These are phyloP conservation scores for Cryptosporidium ubiquitum DNA, from an alignment of 169 alveolate genomes.

Conservation along the genomic window DNA sequence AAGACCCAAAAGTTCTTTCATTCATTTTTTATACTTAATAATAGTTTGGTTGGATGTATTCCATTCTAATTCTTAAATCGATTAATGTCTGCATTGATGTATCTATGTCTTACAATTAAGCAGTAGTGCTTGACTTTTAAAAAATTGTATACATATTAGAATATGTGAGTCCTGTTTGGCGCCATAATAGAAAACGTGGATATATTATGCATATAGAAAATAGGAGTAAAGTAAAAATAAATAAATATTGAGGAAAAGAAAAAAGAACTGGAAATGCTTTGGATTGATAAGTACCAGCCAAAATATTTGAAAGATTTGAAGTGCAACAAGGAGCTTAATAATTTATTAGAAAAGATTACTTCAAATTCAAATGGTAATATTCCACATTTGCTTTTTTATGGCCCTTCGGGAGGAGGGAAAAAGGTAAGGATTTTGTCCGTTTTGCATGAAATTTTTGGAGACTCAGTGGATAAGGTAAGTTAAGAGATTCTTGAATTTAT, in stretches of 20 bases:
- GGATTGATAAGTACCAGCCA: conserved; percentile 96
- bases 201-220: not conserved
- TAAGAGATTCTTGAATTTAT: not conserved
- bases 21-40: not conserved
- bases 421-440: conserved; percentile 93
- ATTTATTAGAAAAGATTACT: conserved; percentile 86
- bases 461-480: conserved; percentile 82
- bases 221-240: not conserved
- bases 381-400: conserved; percentile 97
- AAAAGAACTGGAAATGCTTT: conserved; percentile 79
- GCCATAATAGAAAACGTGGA: not conserved
- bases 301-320: conserved; percentile 84
- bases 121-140: not conserved
- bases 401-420: conserved; percentile 99
- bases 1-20: not conserved
- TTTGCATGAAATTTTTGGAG: conserved; percentile 91
- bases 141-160: not conserved
- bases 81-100: not conserved
- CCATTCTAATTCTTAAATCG: not conserved
- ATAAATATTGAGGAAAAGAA: not conserved
- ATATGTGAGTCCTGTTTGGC: not conserved
- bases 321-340: conserved; percentile 87
- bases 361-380: conserved; percentile 88
- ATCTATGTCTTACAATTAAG: not conserved
- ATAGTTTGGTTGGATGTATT: not conserved